Conservation (phyloP, 495 filamentous ascomycete species). For the Aspergillus sparsus region DNA sequence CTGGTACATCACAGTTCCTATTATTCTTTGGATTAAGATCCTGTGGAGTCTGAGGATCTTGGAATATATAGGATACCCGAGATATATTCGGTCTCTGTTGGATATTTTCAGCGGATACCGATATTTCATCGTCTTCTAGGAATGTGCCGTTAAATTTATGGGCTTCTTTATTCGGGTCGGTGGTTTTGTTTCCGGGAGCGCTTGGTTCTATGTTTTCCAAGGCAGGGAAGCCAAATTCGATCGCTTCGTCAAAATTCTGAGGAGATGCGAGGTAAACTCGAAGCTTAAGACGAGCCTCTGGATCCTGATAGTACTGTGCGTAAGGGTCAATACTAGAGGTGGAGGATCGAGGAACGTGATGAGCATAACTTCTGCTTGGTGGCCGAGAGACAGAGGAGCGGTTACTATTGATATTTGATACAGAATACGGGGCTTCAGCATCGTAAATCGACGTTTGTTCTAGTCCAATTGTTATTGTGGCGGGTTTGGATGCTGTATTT, state of each 20-base stretch:
- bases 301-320: constrained; percentile 85
- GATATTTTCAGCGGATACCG: constrained; percentile 28
- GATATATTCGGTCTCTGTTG: constrained; percentile 36
- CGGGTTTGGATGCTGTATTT: constrained; percentile 24
- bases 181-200: constrained; percentile 22
- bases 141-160: constrained; percentile 41
- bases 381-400: constrained; percentile 42
- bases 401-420: constrained; percentile 43
- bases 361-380: constrained; percentile 28
- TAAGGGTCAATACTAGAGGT: constrained; percentile 66
- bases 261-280: constrained; percentile 87
- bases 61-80: constrained; percentile 15
- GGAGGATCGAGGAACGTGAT: constrained; percentile 40
- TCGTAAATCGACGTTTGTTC: constrained; percentile 24
- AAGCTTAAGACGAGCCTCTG: constrained; percentile 82
- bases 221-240: constrained; percentile 90
- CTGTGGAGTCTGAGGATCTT: constrained; percentile 39
- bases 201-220: constrained; percentile 44
- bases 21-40: constrained; percentile 2
- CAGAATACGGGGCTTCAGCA: constrained; percentile 17
- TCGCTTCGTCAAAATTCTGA: constrained; percentile 92
- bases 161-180: constrained; percentile 9
- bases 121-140: constrained; percentile 39
- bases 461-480: constrained; percentile 19
- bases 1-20: constrained; percentile 25